Conservation (phyloP, 2,329 filamentous ascomycete species). For the Rutstroemia sydowiana region DNA sequence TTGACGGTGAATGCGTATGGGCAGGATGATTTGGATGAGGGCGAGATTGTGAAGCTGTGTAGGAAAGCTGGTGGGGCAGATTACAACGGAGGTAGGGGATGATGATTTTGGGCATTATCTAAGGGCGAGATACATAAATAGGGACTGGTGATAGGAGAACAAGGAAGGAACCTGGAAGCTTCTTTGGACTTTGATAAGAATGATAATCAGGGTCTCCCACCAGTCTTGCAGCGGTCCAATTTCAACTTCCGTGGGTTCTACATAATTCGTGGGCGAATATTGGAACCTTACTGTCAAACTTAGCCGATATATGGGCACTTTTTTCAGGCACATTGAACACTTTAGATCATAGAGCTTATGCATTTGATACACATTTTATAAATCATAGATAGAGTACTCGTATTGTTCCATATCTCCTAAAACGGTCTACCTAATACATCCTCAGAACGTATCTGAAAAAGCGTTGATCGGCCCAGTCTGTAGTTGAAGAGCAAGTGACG, state of each 20-base stretch:
- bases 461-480: slow-evolving; percentile 15
- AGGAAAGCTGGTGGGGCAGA: slow-evolving; percentile 63
- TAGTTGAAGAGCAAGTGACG: slow-evolving; percentile 15
- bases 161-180: too few relatives aligned
- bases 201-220: too few relatives aligned
- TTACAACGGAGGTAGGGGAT: slow-evolving; percentile 57
- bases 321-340: too few relatives aligned
- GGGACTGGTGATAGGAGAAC: background rate
- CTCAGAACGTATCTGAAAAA: slow-evolving; percentile 20
- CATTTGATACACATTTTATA: too few relatives aligned
- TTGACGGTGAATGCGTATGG: slow-evolving; percentile 57
- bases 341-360: too few relatives aligned
- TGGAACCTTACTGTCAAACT: too few relatives aligned
- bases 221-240: too few relatives aligned
- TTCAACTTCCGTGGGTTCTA: too few relatives aligned
- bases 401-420: slow-evolving; percentile 9
- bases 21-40: slow-evolving; percentile 51
- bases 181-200: slow-evolving; percentile 1
- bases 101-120: background rate
- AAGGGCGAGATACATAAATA: background rate
- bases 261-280: too few relatives aligned
- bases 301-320: too few relatives aligned
- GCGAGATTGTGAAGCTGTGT: slow-evolving; percentile 52
- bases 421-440: slow-evolving; percentile 23
- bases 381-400: slow-evolving; percentile 6